Conservation (phyloP, 2,329 filamentous ascomycete species). For the Bipolaris oryzae region DNA sequence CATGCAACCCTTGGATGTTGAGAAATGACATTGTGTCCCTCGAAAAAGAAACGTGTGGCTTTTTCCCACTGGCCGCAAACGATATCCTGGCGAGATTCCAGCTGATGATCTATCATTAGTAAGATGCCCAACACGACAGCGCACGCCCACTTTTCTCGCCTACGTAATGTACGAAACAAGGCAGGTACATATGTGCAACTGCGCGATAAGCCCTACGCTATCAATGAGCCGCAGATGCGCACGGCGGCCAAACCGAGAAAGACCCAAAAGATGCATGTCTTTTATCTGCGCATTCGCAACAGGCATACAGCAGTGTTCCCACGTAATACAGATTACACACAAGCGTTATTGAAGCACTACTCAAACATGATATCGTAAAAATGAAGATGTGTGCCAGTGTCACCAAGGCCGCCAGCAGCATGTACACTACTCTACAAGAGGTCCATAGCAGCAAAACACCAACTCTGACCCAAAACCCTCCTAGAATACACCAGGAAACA, state of each 20-base stretch:
- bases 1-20: slow-evolving; percentile 56
- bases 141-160: slow-evolving; percentile 5
- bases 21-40: slow-evolving; percentile 52
- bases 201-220: slow-evolving; percentile 15
- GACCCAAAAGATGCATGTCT: neutral
- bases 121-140: neutral
- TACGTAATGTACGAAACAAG: slow-evolving; percentile 5
- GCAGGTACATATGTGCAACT: neutral
- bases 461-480: no score
- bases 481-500: no score
- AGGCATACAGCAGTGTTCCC: no score
- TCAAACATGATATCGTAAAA: no score
- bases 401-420: no score
- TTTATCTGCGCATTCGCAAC: neutral
- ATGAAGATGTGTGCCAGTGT: no score
- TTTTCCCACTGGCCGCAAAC: neutral
- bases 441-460: no score
- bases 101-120: neutral
- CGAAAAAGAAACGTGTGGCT: neutral
- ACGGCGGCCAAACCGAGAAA: slow-evolving; percentile 4
- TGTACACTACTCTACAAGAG: no score
- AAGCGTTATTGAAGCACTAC: no score
- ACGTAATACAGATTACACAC: no score
- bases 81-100: neutral
- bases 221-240: slow-evolving; percentile 3